These are phyloP conservation scores for Russula virescens DNA, from an alignment of 768 basidiomycete genomes.

Conservation along the genomic window DNA sequence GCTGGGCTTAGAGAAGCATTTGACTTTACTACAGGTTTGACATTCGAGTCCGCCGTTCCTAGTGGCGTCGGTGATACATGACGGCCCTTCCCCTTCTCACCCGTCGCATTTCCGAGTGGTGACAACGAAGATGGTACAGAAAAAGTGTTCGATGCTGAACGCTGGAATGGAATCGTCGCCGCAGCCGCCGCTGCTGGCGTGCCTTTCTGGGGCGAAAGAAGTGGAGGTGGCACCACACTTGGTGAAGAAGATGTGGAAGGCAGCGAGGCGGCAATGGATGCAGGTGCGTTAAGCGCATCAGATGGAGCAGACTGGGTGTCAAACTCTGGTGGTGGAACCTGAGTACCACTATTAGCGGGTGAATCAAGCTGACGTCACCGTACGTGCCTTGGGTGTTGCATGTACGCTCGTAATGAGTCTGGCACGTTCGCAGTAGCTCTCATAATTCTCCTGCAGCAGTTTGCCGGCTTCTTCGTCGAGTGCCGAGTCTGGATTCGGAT, in stretches of 20 bases:
- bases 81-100: constrained; percentile 46
- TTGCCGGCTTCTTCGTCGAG: constrained; percentile 96
- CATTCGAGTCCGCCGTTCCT: constrained; percentile 65
- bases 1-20: constrained; percentile 34
- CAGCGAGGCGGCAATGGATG: constrained; percentile 29
- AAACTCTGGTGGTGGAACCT: constrained; percentile 60
- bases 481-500: constrained; percentile 94
- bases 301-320: constrained; percentile 30
- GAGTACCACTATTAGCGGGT: neutral
- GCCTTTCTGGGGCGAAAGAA: constrained; percentile 27
- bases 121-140: constrained; percentile 31
- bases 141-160: constrained; percentile 37
- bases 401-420: constrained; percentile 88
- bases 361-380: neutral
- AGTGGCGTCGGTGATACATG: constrained; percentile 64
- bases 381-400: constrained; percentile 67
- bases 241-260: constrained; percentile 31
- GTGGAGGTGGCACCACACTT: constrained; percentile 29
- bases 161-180: constrained; percentile 37
- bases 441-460: constrained; percentile 83
- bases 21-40: constrained; percentile 30
- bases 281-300: constrained; percentile 29
- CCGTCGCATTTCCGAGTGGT: constrained; percentile 29
- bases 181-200: constrained; percentile 27
- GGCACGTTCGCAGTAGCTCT: constrained; percentile 80